Evolutionary conservation across 2,329 filamentous ascomycete genomes (phyloP).

Genomic region (Diaporthe vaccinii): DNA sequence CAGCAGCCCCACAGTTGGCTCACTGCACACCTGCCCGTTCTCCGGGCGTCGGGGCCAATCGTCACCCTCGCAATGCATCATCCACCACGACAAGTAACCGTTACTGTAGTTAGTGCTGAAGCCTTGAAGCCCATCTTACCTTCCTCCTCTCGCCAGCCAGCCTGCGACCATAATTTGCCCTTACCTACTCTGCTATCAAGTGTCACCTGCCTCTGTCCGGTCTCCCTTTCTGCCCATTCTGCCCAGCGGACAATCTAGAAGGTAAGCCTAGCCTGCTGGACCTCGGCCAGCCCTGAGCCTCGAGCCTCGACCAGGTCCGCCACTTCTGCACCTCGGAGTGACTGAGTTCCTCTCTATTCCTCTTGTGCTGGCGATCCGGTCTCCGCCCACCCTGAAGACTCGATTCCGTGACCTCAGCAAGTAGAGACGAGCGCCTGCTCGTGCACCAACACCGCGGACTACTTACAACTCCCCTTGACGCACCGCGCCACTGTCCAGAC

Average conservation of each 20-base stretch:
- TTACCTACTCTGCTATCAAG: background rate
- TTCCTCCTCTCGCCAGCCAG: constrained; percentile 15
- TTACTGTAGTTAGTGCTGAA: constrained; percentile 15
- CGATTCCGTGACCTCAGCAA: constrained; percentile 15
- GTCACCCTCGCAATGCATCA: constrained; percentile 25
- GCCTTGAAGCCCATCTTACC: constrained; percentile 16
- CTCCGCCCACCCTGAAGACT: background rate
- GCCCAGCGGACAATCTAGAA: background rate
- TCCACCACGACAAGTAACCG: constrained; percentile 4
- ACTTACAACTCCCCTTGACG: constrained; percentile 1
- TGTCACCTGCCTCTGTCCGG: background rate
- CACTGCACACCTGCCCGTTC: constrained; percentile 9
- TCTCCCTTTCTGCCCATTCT: background rate
- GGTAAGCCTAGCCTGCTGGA: constrained; percentile 23
- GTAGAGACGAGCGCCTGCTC: constrained; percentile 11
- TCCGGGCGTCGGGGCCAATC: constrained; percentile 13
- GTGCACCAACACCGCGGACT: background rate
- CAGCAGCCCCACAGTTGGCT: constrained; percentile 21
- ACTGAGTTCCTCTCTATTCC: background rate
- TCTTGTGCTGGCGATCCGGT: constrained; percentile 8
- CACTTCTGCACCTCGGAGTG: background rate
- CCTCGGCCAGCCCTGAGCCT: background rate
- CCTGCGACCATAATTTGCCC: background rate
- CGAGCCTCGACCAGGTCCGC: constrained; percentile 6
- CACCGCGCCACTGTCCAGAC: constrained; percentile 4